Evolutionary conservation across 2,329 filamentous ascomycete genomes (phyloP).

Genomic region (Falciphora oryzae): DNA sequence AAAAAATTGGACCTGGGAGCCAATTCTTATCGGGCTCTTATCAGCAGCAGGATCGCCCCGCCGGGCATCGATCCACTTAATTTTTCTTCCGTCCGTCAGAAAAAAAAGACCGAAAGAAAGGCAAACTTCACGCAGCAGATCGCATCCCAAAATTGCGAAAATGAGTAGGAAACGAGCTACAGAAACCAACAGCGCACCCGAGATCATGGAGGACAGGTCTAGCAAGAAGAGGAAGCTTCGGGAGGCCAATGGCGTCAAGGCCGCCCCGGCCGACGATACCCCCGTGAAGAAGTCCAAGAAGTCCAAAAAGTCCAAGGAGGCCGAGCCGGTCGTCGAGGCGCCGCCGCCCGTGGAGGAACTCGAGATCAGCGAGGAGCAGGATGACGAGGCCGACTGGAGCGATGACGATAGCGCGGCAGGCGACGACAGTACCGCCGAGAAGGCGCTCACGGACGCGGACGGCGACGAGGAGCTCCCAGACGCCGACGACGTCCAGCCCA

Average conservation of each 20-base stretch:
- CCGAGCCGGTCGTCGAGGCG: slow-evolving; percentile 7
- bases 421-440: slow-evolving; percentile 11
- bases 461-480: slow-evolving; percentile 25
- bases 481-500: slow-evolving; percentile 27
- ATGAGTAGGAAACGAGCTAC: not conserved
- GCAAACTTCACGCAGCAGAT: slow-evolving; percentile 4
- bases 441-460: slow-evolving; percentile 19
- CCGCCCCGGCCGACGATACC: slow-evolving; percentile 2
- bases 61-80: too few species aligned
- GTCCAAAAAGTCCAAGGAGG: slow-evolving; percentile 13
- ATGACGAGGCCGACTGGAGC: slow-evolving; percentile 15
- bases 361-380: slow-evolving; percentile 13
- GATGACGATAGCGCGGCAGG: slow-evolving; percentile 13
- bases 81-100: too few species aligned
- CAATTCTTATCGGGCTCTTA: too few species aligned
- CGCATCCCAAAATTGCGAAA: not conserved
- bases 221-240: slow-evolving; percentile 32
- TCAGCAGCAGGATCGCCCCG: too few species aligned
- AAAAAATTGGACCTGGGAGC: too few species aligned
- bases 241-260: slow-evolving; percentile 22
- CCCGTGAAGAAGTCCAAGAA: slow-evolving; percentile 13
- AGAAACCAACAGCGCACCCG: not conserved
- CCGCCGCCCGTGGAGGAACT: slow-evolving; percentile 10
- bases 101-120: not conserved
- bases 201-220: slow-evolving; percentile 19